Percentiles rank a stretch among this genome's conserved stretches.
Evolutionary conservation across 2,329 filamentous ascomycete genomes (phyloP).

Genomic region (Nemania serpens): DNA sequence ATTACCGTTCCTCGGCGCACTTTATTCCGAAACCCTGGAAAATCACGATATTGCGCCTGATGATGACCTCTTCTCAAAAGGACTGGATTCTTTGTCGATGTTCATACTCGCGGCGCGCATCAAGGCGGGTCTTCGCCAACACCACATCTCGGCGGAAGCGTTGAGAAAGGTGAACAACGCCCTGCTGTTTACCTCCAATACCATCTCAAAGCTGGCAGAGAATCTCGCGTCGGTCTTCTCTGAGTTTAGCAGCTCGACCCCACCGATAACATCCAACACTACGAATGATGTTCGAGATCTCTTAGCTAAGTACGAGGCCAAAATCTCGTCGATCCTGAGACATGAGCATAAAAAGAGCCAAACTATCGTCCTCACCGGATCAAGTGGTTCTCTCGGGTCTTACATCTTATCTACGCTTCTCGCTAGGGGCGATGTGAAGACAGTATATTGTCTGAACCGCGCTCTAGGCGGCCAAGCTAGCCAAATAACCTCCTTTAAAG

Average conservation of each 20-base stretch:
- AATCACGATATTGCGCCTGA: constrained; percentile 24
- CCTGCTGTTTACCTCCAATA: constrained; percentile 21
- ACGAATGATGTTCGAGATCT: constrained; percentile 2
- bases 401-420: constrained; percentile 29
- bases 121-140: constrained; percentile 33
- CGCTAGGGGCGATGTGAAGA: constrained; percentile 15
- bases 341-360: background rate
- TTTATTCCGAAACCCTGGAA: constrained; percentile 33
- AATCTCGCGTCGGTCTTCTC: constrained; percentile 21
- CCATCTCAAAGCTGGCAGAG: constrained; percentile 12
- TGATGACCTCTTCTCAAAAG: constrained; percentile 33
- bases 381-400: constrained; percentile 28
- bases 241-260: background rate
- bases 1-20: constrained; percentile 27
- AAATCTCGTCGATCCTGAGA: constrained; percentile 13
- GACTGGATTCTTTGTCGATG: constrained; percentile 34
- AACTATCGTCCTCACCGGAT: constrained; percentile 27
- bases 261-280: background rate
- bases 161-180: constrained; percentile 15
- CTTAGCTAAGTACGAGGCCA: constrained; percentile 18
- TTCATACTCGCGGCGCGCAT: constrained; percentile 32
- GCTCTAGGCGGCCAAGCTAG: constrained; percentile 1
- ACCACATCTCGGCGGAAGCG: constrained; percentile 23
- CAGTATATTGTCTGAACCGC: constrained; percentile 29
- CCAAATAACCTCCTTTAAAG: constrained; percentile 25